Base-by-base conservation (phyloP, 1,284 basidiomycete genomes). In the Malassezia yamatoensis region DNA sequence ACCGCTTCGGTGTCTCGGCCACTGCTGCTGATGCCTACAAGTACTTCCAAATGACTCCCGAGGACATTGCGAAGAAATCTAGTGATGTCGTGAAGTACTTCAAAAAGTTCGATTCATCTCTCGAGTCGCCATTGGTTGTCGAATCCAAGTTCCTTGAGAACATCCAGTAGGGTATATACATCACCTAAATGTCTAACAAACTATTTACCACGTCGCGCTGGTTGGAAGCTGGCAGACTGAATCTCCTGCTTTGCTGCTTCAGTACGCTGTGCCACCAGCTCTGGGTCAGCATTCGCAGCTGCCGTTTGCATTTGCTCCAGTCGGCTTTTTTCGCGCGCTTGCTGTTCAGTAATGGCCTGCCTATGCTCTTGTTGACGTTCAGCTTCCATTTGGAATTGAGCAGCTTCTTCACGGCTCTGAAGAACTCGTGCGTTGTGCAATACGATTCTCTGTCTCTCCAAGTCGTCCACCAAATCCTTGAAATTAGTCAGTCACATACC, bases 11-110 rank as follows among this genome's bases (percentile, higher is more conserved):
- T 75, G 84, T 87, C 34, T 93, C 89, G 41, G 90, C 85, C 46
- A 90, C 90, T 16, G 90, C 88, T 76, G 81, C 83, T 76, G 81
- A 90, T 78, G 85, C 90, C 15, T 93, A 91, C 76, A 85, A 69
- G 62, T 64, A 69, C 55, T 68, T 60, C 65, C 56, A 64, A 53
- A 61, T 72, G 55, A 66, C 63, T 20, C 58, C 58, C 49, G 51
- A 82, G 84, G 88, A 76, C 85, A 59, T 94, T 67, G 86, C 89
- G 49, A 76, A 76, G 52, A 80, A 88, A 52, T 83, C 86, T 67
- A 84, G 87, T 80, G 88, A 90, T 81, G 83, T 90, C 56, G 81
- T 88, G 63, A 81, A 81, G 60, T 89, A 87, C 80, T 94, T 91
- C 82, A 85, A 86, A 81, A 79, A 85, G 78, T 82, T 82, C 78